Evolutionary conservation across 2,329 filamentous ascomycete species (phyloP), one percentile per base, ranked within the genome.

Genomic region (Phyllosticta citrichinensis): DNA sequence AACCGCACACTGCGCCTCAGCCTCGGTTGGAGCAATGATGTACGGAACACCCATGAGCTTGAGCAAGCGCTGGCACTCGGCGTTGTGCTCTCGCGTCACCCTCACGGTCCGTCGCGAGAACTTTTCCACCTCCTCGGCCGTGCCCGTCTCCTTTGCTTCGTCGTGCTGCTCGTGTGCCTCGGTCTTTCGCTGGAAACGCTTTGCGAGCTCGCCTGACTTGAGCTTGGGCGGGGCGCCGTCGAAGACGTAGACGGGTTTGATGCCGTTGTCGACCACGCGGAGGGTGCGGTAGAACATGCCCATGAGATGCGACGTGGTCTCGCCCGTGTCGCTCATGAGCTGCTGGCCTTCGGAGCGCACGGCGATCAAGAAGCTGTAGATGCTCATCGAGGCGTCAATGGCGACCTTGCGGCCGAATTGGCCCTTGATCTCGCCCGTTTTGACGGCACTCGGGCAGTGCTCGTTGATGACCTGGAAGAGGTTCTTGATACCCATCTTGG

Each of bases 201-300:
- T 96, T 54, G 94, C 94, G 61, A 99, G 81, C 77, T 99, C 94
- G 65, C 94, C 94, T 0, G 91, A 96, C 78, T 99, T 99, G 72
- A 99, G 86, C 74, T 97, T 97, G 0, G 94, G 94, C 19, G 94
- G 94, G 10, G 92, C 91, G 62, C 94, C 94, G 68, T 99, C 94
- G 73, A 99, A 99, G 62, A 99, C 93, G 75, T 96, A 99, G 66
- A 99, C 83, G 1, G 94, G 94, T 74, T 99, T 99, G 79, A 99
- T 97, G 62, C 94, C 94, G 69, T 97, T 97, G 77, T 99, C 94
- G 70, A 97, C 90, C 79, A 99, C 97, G 68, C 94, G 91, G 6
- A 99, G 82, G 2, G 94, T 99, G 68, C 94, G 92, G 80, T 99
- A 99, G 80, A 99, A 99, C 86, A 99, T 93, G 71, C 94, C 94